These are phyloP conservation scores for Scedosporium apiospermum DNA, from an alignment of 2,329 filamentous ascomycete species.

Conservation along the genomic window DNA sequence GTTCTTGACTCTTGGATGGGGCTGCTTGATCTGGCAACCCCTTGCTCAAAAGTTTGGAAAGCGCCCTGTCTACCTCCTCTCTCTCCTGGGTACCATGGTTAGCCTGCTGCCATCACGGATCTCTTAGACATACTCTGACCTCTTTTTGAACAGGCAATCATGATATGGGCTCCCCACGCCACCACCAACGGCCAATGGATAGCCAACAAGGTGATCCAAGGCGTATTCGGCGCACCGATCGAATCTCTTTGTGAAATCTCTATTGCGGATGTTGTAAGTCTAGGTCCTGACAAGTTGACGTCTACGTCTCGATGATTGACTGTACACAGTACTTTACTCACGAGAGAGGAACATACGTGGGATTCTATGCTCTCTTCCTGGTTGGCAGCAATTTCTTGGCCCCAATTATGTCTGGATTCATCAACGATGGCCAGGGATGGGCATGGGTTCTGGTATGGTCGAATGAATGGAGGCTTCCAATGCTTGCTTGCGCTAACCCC, in stretches of 20 bases:
- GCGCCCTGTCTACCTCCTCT: constrained; percentile 34
- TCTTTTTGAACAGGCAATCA: constrained; percentile 11
- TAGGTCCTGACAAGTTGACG: not conserved
- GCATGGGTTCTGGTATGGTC: constrained; percentile 25
- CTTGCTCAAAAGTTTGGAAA: constrained; percentile 42
- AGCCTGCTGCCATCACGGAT: not conserved
- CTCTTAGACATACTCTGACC: not conserved
- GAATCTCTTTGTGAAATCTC: constrained; percentile 21
- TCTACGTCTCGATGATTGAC: too few relatives aligned
- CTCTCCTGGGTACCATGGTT: constrained; percentile 20
- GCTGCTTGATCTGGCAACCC: constrained; percentile 41
- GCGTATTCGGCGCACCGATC: constrained; percentile 18
- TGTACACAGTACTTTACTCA: constrained; percentile 27
- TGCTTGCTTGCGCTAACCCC: not conserved
- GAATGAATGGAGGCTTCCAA: not conserved
- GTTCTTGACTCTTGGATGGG: constrained; percentile 42
- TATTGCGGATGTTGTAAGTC: constrained; percentile 18
- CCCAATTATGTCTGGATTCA: constrained; percentile 38
- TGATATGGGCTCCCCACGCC: constrained; percentile 23
- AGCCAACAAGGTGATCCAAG: constrained; percentile 18
- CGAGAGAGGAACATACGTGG: constrained; percentile 30
- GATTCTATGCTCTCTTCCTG: constrained; percentile 32
- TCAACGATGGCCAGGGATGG: constrained; percentile 38
- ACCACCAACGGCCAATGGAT: constrained; percentile 14
- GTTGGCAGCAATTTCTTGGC: constrained; percentile 34